Base-by-base conservation (phyloP, 148 eudicot genomes). In the Nepenthes gracilis region DNA sequence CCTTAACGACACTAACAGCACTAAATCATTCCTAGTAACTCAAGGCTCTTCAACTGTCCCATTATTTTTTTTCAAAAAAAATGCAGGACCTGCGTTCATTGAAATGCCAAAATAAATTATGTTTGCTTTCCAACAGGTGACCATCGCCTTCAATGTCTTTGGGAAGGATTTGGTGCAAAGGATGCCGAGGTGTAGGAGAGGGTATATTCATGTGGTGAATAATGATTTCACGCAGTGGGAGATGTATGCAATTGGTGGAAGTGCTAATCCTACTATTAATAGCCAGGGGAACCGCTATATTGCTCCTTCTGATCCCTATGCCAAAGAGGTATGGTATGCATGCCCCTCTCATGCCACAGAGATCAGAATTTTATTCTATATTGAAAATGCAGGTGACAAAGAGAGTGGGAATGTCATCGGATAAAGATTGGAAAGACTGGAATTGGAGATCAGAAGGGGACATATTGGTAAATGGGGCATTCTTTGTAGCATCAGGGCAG, bases 371-470 rank as follows among this genome's bases (percentile, higher is more conserved):
- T 49, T 36, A 4, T 12, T 45, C 5, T 33, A 9, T 12, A 12
- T 51, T 2, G 12, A 9, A 60, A 5, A 36, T 64, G 33, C 47
- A 91, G 97, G 97, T 93, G 63, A 93, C 99, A 37, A 93, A 93
- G 70, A 74, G 99, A 33, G 92, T 93, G 58, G 80, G 67, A 0
- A 23, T 23, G 23, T 75, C 93, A 1, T 72, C 52, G 8, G 79
- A 80, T 52, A 75, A 70, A 9, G 55, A 79, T 14, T 94, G 99
- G 99, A 86, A 76, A 64, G 88, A 69, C 4, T 89, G 99, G 99
- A 94, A 94, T 57, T 94, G 99, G 99, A 86, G 99, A 74, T 89
- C 97, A 35, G 97, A 94, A 35, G 99, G 99, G 48, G 99, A 94
- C 51, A 52, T 83, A 34, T 57, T 94, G 86, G 92, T 81, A 13